Base-by-base conservation (phyloP, 1,139 yeast species). In the Yamadazyma buinensis region DNA sequence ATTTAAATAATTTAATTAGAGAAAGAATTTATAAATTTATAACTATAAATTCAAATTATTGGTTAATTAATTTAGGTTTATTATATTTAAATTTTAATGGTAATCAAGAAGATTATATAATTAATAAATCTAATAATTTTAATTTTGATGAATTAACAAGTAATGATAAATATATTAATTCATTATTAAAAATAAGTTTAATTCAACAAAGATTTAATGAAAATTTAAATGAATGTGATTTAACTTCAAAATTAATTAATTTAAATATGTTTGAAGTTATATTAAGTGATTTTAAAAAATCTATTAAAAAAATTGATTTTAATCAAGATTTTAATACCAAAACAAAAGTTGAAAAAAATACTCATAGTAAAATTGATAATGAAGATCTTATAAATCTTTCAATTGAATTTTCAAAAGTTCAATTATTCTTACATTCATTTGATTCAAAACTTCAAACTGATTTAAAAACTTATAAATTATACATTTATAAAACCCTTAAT, bases 1-100 rank as follows among this genome's bases (percentile, higher is more conserved):
- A 58, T 30, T 49, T 63, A 29, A 62, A 66, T 42, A 59, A 64
- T 40, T 43, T 54, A 15, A 63, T 67, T 29, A 54, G 75, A 36
- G 73, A 67, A 44, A 51, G 75, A 39, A 65, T 69, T 34, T 69
- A 68, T 49, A 68, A 69, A 42, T 67, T 65, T 46, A 59, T 67
- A 27, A 63, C 64, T 40, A 62, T 69, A 35, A 65, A 67, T 45
- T 63, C 72, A 10, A 67, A 65, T 47, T 66, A 64, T 49, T 69
- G 74, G 75, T 53, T 67, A 33, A 64, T 65, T 6, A 57, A 59
- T 39, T 57, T 67, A 36, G 73, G 74, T 2, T 50, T 67, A 30
- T 55, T 70, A 15, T 64, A 64, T 39, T 56, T 64, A 35, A 61
- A 61, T 43, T 58, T 58, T 35, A 63, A 64, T 43, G 73, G 73